Evolutionary conservation across 306 rosid species (phyloP), one percentile per base, ranked within the genome.

Genomic region (Argentina anserina): DNA sequence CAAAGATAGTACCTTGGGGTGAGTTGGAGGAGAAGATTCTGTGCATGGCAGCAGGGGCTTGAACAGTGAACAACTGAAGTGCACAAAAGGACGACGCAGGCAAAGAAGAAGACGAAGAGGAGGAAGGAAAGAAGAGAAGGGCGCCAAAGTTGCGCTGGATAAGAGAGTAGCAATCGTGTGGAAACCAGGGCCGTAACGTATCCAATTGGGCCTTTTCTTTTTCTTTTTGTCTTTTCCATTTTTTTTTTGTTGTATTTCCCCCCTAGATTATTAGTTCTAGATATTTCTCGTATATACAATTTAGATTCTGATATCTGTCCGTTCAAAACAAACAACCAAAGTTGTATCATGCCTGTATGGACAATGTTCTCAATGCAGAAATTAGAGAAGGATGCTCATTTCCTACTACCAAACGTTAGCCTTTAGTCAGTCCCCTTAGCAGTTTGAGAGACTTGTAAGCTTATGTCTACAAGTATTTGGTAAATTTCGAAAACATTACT

Each of bases 81-180:
- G 61, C 33, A 56, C 36, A 56, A 26, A 29, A 58, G 14, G 41
- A 23, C 21, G 31, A 45, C 39, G 52, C 45, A 36, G 41, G 42
- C 28, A 50, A 6, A 39, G 5, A 26, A n/a, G n/a, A n/a, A n/a
- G n/a, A n/a, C n/a, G n/a, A n/a, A n/a, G 3, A 21, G 26, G 0
- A 23, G 49, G 23, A 42, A 14, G 45, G 13, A 33, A 10, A 47
- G 73, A 34, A 5, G 45, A 6, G 42, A 34, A 34, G 67, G 62
- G 69, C 70, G 77, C 72, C 43, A 65, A 56, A 42, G 59, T 23
- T 20, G 28, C n/a, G 55, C 25, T 34, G 73, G 80, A 80, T 75
- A 80, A 80, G 80, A 80, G 70, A 43, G 21, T 26, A 28, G 55
- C 28, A 68, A 41, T 50, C 75, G 83, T 75, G 83, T 80, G 83